These are phyloP conservation scores for Talaromyces trachyspermus DNA, from an alignment of 495 filamentous ascomycete species.

Conservation along the genomic window DNA sequence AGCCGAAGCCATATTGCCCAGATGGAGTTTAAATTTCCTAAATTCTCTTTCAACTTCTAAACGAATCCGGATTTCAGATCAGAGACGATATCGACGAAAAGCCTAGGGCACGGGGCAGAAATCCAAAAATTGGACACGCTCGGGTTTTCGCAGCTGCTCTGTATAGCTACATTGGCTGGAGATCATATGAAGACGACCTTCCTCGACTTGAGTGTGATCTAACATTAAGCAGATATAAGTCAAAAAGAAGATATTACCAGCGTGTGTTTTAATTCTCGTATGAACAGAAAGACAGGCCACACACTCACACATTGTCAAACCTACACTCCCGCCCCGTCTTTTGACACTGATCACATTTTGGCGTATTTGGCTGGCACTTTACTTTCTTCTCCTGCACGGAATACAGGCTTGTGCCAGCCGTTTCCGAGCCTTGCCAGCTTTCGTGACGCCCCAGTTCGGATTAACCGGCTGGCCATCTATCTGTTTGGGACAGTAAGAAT, in stretches of 20 bases:
- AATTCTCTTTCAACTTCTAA: no score
- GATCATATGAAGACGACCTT: slow-evolving; percentile 24
- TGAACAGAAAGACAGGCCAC: slow-evolving; percentile 9
- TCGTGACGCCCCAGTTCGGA: slow-evolving; percentile 87
- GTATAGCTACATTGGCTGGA: slow-evolving; percentile 31
- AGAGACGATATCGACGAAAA: no score
- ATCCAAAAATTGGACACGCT: background rate
- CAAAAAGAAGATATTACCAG: no score
- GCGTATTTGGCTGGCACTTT: slow-evolving; percentile 83
- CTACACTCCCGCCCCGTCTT: slow-evolving; percentile 80
- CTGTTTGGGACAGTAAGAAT: slow-evolving; percentile 70
- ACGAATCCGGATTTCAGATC: no score
- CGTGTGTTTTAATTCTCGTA: background rate
- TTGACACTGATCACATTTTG: slow-evolving; percentile 82
- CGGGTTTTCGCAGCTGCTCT: background rate
- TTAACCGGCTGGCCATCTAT: slow-evolving; percentile 85
- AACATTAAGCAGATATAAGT: background rate
- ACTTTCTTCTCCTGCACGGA: slow-evolving; percentile 96
- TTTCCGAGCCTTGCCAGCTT: slow-evolving; percentile 86
- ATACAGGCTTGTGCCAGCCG: slow-evolving; percentile 81
- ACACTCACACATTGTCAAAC: slow-evolving; percentile 79
- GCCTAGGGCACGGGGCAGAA: background rate
- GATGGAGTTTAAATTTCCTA: no score
- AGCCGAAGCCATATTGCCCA: no score
- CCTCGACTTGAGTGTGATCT: slow-evolving; percentile 36